These are phyloP conservation scores for Rhipidocladum racemiflorum DNA, from an alignment of 176 grass and related monocot genomes.

Conservation along the genomic window DNA sequence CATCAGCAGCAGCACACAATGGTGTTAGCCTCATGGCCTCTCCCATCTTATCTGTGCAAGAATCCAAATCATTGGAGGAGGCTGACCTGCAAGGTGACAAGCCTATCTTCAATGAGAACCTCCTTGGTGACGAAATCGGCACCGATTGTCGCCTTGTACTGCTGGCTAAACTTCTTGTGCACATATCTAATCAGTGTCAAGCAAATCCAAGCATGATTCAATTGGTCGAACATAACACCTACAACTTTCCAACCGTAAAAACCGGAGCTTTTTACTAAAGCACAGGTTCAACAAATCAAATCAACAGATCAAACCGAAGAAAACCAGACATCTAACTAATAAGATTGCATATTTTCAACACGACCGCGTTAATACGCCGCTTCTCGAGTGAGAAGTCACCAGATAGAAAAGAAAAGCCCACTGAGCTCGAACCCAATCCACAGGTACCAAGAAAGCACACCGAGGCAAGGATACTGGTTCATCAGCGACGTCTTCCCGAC, in stretches of 20 bases:
- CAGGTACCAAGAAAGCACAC: neutral
- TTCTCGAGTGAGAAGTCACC: neutral
- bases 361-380: neutral
- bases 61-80: neutral
- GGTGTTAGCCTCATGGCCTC: neutral
- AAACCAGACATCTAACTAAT: neutral
- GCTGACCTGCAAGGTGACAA: conserved; percentile 88
- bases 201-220: neutral
- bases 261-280: neutral
- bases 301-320: neutral
- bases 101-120: conserved; percentile 77
- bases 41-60: neutral
- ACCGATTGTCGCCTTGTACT: conserved; percentile 95
- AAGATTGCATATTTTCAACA: neutral
- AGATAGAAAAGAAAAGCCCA: neutral
- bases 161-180: conserved; percentile 94
- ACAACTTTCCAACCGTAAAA: neutral
- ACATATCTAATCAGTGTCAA: conserved; percentile 68
- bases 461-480: conserved; percentile 87
- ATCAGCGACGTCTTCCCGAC: conserved; percentile 99
- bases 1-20: neutral
- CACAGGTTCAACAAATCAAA: neutral
- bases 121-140: conserved; percentile 98
- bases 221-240: neutral
- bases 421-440: neutral